A percentile compares a stretch with the other conserved stretches of the same genome.
These are phyloP conservation scores for Trebouxia sp. DNA, from an alignment of 139 green algal genomes.

Conservation along the genomic window DNA sequence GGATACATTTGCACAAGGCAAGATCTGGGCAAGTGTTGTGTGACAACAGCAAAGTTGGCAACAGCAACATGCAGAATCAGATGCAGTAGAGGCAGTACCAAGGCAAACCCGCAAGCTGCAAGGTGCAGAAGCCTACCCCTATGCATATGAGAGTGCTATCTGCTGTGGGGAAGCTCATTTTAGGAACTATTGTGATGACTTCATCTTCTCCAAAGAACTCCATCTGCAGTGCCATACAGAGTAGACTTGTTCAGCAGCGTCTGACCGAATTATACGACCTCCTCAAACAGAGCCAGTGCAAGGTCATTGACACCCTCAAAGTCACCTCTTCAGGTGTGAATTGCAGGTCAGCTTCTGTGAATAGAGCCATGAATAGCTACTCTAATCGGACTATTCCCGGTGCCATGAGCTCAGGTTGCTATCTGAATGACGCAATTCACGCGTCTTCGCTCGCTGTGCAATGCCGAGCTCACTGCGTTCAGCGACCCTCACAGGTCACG, in stretches of 20 bases:
- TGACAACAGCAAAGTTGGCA: background rate
- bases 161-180: constrained; percentile 68
- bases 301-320: background rate
- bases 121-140: constrained; percentile 51
- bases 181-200: constrained; percentile 78
- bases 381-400: background rate
- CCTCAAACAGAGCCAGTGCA: background rate
- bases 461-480: no score
- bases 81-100: background rate
- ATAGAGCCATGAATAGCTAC: background rate
- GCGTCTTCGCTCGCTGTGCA: no score
- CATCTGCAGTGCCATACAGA: constrained; percentile 57
- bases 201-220: constrained; percentile 90
- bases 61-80: background rate
- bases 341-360: constrained; percentile 37
- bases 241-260: background rate
- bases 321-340: constrained; percentile 39
- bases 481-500: no score
- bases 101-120: background rate
- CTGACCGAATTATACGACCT: background rate
- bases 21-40: background rate
- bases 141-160: constrained; percentile 57
- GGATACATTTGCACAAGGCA: background rate
- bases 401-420: no score
- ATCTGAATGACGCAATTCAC: no score